phyloP scores from a whole-genome alignment of 179 eudicot species.

The Camellia oleifera region DNA sequence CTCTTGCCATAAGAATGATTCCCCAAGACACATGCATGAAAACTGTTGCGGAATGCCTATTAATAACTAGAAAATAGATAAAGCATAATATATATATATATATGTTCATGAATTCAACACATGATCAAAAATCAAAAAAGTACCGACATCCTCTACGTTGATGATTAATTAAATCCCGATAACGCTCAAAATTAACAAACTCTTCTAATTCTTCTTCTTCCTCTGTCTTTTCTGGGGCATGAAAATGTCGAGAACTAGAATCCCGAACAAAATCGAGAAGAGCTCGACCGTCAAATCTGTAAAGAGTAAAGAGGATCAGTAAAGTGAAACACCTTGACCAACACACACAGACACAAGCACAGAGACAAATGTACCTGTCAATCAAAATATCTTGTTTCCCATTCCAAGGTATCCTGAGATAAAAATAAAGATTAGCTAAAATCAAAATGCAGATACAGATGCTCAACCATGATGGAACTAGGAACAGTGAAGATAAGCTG shows the following conservation, averaged over 20 bases:
- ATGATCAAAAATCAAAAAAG: slow-evolving; percentile 59
- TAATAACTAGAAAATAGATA: slow-evolving; percentile 11
- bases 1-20: slow-evolving; percentile 17
- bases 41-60: slow-evolving; percentile 8
- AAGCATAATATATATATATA: not conserved
- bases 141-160: slow-evolving; percentile 99
- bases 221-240: slow-evolving; percentile 74
- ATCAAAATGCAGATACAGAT: not conserved
- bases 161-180: slow-evolving; percentile 99
- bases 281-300: slow-evolving; percentile 98
- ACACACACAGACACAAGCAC: not conserved
- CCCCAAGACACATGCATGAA: slow-evolving; percentile 11
- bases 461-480: not conserved
- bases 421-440: slow-evolving; percentile 5
- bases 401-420: slow-evolving; percentile 95
- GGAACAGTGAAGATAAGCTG: not conserved
- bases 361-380: slow-evolving; percentile 60
- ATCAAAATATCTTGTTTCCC: slow-evolving; percentile 88
- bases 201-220: slow-evolving; percentile 97
- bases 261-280: slow-evolving; percentile 98
- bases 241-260: slow-evolving; percentile 61
- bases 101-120: slow-evolving; percentile 31
- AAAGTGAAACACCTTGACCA: not conserved
- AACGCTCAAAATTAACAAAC: slow-evolving; percentile 99
- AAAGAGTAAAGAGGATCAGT: slow-evolving; percentile 2